Evolutionary conservation across 352 stramenopile species (phyloP).

Genomic region (Aphanomyces cochlioides): DNA sequence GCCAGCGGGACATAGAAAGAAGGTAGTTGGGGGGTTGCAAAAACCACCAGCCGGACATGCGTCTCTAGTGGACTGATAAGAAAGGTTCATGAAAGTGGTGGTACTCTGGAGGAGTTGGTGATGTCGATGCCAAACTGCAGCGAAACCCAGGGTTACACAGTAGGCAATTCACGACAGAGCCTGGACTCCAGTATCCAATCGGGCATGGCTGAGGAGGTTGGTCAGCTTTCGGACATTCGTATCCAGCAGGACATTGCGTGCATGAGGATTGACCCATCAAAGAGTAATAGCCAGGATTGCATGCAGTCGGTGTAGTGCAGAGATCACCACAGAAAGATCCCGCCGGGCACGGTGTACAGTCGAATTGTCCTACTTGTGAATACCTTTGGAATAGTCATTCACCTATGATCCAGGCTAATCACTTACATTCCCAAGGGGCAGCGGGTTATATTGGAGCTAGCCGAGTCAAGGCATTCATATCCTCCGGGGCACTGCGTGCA

Average conservation of each 20-base stretch:
- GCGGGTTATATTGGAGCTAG: constrained; percentile 51
- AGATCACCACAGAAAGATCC: constrained; percentile 76
- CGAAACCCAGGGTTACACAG: constrained; percentile 71
- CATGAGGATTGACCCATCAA: constrained; percentile 62
- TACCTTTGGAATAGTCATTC: constrained; percentile 38
- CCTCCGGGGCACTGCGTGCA: constrained; percentile 58
- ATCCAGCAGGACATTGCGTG: constrained; percentile 65
- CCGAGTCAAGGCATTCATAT: constrained; percentile 65
- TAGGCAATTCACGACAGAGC: constrained; percentile 58
- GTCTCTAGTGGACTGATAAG: constrained; percentile 36
- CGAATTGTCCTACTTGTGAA: constrained; percentile 47
- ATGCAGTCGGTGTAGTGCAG: constrained; percentile 62
- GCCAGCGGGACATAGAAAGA: constrained; percentile 81
- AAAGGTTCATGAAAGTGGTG: background rate
- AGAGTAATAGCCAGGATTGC: constrained; percentile 77
- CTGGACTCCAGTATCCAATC: constrained; percentile 85
- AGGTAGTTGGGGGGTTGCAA: constrained; percentile 80
- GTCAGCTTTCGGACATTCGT: constrained; percentile 72
- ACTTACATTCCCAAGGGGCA: constrained; percentile 49
- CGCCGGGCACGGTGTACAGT: constrained; percentile 72
- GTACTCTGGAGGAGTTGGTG: constrained; percentile 59
- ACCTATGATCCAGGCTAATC: background rate
- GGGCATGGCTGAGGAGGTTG: constrained; percentile 76
- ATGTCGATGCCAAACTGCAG: constrained; percentile 71
- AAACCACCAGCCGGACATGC: constrained; percentile 88